A percentile compares a stretch with the other conserved stretches of the same genome.
phyloP scores from a whole-genome alignment of 129 eudicot species.

The Solidago caesia region DNA sequence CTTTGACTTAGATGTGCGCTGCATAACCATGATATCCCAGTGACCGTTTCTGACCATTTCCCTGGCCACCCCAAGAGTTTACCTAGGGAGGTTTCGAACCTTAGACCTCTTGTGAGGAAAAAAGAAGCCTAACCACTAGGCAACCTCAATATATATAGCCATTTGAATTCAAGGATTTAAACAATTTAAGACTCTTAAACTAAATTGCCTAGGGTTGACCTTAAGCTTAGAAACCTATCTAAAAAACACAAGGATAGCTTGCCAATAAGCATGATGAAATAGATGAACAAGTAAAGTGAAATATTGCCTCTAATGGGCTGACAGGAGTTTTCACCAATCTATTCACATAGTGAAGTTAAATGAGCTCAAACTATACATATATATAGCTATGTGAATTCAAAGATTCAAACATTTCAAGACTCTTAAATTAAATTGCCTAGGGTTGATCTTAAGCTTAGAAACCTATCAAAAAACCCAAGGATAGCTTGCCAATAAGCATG shows the following conservation, averaged over 20 bases:
- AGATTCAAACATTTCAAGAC: neutral
- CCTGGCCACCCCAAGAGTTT: too few species aligned
- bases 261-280: constrained; percentile 13
- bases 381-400: neutral
- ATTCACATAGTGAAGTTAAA: neutral
- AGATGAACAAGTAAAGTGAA: neutral
- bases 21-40: too few species aligned
- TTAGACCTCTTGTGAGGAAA: too few species aligned
- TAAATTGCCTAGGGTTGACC: neutral
- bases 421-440: neutral
- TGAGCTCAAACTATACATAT: neutral
- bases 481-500: constrained; percentile 16
- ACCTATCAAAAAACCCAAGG: neutral
- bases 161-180: neutral
- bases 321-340: neutral
- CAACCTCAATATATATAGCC: too few species aligned
- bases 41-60: too few species aligned
- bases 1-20: too few species aligned
- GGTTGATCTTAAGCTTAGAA: constrained; percentile 1
- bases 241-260: neutral
- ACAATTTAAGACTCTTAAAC: neutral
- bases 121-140: too few species aligned
- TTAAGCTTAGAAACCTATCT: constrained; percentile 6
- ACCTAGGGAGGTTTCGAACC: too few species aligned
- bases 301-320: neutral